phyloP scores from a whole-genome alignment of 495 filamentous ascomycete species.

The Penicillium diatomitis region DNA sequence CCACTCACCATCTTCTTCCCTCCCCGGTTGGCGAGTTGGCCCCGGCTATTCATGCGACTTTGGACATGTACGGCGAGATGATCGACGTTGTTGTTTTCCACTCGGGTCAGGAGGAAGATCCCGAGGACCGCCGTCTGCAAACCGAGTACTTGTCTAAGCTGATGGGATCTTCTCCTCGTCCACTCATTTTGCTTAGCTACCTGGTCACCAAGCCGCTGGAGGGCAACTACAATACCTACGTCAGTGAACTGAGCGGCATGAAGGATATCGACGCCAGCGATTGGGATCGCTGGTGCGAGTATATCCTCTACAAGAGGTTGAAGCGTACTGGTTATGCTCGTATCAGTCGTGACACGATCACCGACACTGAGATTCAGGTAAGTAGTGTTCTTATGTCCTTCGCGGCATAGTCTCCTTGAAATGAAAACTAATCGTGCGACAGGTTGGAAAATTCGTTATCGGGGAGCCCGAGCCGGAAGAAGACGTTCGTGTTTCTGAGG shows the following conservation, averaged over 20 bases:
- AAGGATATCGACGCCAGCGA: constrained; percentile 88
- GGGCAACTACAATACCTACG: constrained; percentile 97
- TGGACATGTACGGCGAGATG: constrained; percentile 83
- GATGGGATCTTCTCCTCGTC: constrained; percentile 76
- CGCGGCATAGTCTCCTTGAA: not conserved
- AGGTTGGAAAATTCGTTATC: constrained; percentile 90
- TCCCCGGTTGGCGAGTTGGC: constrained; percentile 91
- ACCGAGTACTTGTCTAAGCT: constrained; percentile 76
- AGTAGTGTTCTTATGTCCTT: constrained; percentile 7
- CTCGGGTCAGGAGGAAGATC: constrained; percentile 96
- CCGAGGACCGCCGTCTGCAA: constrained; percentile 85
- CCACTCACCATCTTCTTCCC: constrained; percentile 89
- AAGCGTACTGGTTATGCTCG: constrained; percentile 83
- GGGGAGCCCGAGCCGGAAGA: constrained; percentile 57
- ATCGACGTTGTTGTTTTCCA: constrained; percentile 98
- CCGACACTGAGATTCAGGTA: constrained; percentile 94
- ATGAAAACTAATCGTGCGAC: constrained; percentile 7
- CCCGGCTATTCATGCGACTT: constrained; percentile 89
- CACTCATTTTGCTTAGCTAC: constrained; percentile 80
- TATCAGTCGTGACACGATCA: constrained; percentile 82
- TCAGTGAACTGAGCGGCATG: constrained; percentile 81
- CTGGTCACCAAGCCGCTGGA: constrained; percentile 82
- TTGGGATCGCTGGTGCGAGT: constrained; percentile 99
- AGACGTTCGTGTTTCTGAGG: constrained; percentile 49
- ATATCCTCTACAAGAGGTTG: constrained; percentile 89